Evolutionary conservation across 2,329 filamentous ascomycete species (phyloP).

Genomic region (Alternaria hordeiaustralica): DNA sequence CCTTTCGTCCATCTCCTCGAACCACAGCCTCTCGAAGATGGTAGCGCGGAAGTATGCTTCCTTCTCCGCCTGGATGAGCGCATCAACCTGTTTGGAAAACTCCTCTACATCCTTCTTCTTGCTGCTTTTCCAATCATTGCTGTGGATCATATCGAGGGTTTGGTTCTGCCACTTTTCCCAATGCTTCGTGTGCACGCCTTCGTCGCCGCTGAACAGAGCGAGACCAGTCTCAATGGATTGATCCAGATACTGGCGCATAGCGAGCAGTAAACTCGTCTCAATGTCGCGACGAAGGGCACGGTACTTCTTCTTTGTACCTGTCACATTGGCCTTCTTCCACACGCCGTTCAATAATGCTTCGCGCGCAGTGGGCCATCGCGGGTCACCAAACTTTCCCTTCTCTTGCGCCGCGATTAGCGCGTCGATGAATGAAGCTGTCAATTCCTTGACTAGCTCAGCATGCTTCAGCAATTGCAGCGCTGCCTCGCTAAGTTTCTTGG

Average conservation of each 20-base stretch:
- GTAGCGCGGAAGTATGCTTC: constrained; percentile 31
- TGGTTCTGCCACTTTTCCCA: constrained; percentile 39
- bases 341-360: constrained; percentile 41
- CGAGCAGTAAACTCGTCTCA: constrained; percentile 32
- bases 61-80: constrained; percentile 24
- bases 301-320: constrained; percentile 33
- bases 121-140: constrained; percentile 34
- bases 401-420: constrained; percentile 29
- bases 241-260: constrained; percentile 39
- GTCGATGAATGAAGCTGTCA: constrained; percentile 26
- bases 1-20: constrained; percentile 33
- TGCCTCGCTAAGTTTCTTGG: constrained; percentile 33
- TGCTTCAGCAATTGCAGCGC: constrained; percentile 35
- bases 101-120: constrained; percentile 40
- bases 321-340: constrained; percentile 40
- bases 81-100: constrained; percentile 34
- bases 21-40: constrained; percentile 31
- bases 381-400: constrained; percentile 27
- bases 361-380: constrained; percentile 27
- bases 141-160: constrained; percentile 32
- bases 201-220: constrained; percentile 29
- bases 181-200: constrained; percentile 15
- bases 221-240: constrained; percentile 38
- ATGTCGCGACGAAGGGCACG: constrained; percentile 30
- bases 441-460: constrained; percentile 30